Base-by-base conservation (phyloP, 75 land plant genomes). In the Selaginella tamariscina region DNA sequence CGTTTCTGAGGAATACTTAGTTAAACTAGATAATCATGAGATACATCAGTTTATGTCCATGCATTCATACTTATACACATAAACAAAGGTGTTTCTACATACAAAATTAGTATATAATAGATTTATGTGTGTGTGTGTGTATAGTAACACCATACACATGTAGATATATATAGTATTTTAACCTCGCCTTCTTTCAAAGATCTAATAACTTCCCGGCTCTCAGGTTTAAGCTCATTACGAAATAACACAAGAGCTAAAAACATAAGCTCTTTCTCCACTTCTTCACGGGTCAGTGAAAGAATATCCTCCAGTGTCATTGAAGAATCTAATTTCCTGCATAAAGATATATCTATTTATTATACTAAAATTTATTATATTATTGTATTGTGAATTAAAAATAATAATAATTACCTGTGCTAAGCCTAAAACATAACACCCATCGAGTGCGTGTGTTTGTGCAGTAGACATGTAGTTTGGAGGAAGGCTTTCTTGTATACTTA, bases 101-200 rank as follows among this genome's bases (percentile, higher is more conserved):
- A 59, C 26, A 2, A 59, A 59, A 26, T 5, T 2, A 26, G n/a
- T 23, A 59, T 59, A 31, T 29, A 65, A 32, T 68, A n/a, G n/a
- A n/a, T n/a, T n/a, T n/a, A n/a, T n/a, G n/a, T n/a, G n/a, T n/a
- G n/a, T n/a, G n/a, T n/a, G n/a, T n/a, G n/a, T n/a, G n/a, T n/a
- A n/a, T n/a, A n/a, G n/a, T n/a, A n/a, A n/a, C n/a, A n/a, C n/a
- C n/a, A n/a, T n/a, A n/a, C n/a, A n/a, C n/a, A n/a, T n/a, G n/a
- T n/a, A n/a, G n/a, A n/a, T n/a, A n/a, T n/a, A n/a, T n/a, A n/a
- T n/a, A n/a, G n/a, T n/a, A n/a, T n/a, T n/a, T n/a, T n/a, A n/a
- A 77, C 79, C 75, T 77, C 75, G 18, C 79, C 79, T 23, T 69
- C 67, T 64, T 77, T 77, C 67, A 77, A 72, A 59, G 75, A 55